Conservation (phyloP, 139 green algal genomes). For the Haematococcus lacustris region DNA sequence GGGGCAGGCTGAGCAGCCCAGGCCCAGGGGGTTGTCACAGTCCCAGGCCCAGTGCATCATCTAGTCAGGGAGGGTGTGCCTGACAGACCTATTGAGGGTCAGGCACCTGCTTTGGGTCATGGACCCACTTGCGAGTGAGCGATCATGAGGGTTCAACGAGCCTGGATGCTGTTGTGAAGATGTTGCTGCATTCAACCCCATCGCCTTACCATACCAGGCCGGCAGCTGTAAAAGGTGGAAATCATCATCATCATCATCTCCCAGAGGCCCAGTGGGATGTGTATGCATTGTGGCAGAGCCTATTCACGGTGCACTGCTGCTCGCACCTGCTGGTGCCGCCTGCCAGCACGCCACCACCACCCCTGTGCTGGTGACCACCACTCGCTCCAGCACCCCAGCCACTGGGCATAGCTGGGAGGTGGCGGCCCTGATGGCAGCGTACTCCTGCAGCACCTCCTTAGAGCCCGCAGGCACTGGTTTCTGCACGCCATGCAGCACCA, state of each 20-base stretch:
- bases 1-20: too few species aligned
- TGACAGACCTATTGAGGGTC: neutral
- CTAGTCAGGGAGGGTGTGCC: too few species aligned
- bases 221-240: neutral
- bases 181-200: neutral
- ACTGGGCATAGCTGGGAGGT: constrained; percentile 38
- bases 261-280: too few species aligned
- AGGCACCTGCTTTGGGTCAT: constrained; percentile 1
- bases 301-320: neutral
- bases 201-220: neutral
- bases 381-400: constrained; percentile 45
- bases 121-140: neutral
- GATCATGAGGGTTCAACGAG: neutral
- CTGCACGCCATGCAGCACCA: constrained; percentile 26
- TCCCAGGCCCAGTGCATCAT: too few species aligned
- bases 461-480: constrained; percentile 36
- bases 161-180: neutral
- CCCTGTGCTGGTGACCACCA: constrained; percentile 45
- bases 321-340: constrained; percentile 7
- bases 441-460: constrained; percentile 31
- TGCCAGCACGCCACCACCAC: constrained; percentile 66
- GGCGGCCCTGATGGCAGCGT: constrained; percentile 14
- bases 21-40: too few species aligned
- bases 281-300: neutral
- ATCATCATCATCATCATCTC: too few species aligned